Conservation (phyloP, 164 flowering plant genomes). For the Magnolia officinalis region DNA sequence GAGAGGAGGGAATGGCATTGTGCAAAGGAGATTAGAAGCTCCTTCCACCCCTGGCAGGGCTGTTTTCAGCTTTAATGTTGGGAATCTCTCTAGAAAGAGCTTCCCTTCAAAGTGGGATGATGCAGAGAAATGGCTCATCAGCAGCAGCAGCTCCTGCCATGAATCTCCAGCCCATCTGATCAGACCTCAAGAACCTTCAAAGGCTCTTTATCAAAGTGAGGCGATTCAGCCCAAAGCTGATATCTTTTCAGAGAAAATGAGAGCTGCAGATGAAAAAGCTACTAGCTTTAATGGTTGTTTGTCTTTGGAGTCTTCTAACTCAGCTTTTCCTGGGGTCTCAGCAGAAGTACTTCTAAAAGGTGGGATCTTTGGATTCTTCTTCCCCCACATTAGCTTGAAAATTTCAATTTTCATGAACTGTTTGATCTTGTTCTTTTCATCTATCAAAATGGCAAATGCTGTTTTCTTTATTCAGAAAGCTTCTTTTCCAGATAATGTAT, state of each 20-base stretch:
- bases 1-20: slow-evolving; percentile 24
- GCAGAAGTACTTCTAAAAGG: slow-evolving; percentile 68
- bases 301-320: slow-evolving; percentile 9
- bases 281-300: slow-evolving; percentile 9
- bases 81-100: slow-evolving; percentile 47
- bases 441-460: not conserved
- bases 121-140: slow-evolving; percentile 89
- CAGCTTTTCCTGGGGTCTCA: slow-evolving; percentile 46
- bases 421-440: slow-evolving; percentile 5
- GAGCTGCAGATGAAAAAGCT: slow-evolving; percentile 26
- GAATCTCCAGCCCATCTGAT: slow-evolving; percentile 64
- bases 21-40: slow-evolving; percentile 53
- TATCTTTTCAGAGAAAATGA: slow-evolving; percentile 46
- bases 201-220: slow-evolving; percentile 24
- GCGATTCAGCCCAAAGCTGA: slow-evolving; percentile 35
- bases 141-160: slow-evolving; percentile 51
- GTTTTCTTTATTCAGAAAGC: not conserved
- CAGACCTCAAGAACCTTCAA: slow-evolving; percentile 31
- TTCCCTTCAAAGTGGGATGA: slow-evolving; percentile 97
- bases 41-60: slow-evolving; percentile 91
- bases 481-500: not conserved
- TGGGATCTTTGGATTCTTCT: slow-evolving; percentile 20
- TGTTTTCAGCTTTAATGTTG: slow-evolving; percentile 64
- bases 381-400: slow-evolving; percentile 1
- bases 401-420: not conserved